Evolutionary conservation across 257 asterid species (phyloP).

Genomic region (Solanum chilense): DNA sequence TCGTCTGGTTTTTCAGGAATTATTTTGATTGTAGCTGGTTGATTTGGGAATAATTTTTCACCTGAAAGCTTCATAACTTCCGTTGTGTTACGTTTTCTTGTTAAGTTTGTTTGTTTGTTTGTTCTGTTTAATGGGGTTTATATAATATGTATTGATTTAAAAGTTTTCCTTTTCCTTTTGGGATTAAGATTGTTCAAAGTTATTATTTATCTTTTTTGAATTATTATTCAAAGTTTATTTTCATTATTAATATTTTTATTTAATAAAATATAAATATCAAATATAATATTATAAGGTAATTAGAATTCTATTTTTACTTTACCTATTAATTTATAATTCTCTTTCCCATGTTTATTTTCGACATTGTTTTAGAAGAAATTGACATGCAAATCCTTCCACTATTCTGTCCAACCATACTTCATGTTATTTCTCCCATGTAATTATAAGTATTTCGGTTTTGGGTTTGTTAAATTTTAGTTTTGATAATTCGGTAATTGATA

Average conservation of each 20-base stretch:
- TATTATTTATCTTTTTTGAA: no score
- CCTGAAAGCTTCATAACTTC: background rate
- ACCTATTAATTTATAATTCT: no score
- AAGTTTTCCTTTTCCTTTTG: background rate
- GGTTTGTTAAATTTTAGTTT: no score
- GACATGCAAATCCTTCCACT: constrained; percentile 80
- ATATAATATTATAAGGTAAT: background rate
- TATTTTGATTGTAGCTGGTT: background rate
- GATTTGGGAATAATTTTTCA: background rate
- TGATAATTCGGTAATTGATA: no score
- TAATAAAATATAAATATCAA: no score
- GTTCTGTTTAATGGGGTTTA: background rate
- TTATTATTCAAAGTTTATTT: no score
- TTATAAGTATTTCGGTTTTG: background rate
- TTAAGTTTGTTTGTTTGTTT: background rate
- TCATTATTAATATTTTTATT: no score
- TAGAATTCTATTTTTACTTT: no score
- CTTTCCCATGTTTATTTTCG: background rate
- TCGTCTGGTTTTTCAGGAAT: background rate
- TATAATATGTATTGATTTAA: no score
- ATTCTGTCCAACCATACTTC: constrained; percentile 76
- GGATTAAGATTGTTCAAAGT: background rate
- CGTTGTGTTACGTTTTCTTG: no score
- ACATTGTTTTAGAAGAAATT: constrained; percentile 71
- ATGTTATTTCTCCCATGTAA: constrained; percentile 21